Base-by-base conservation (phyloP, 2,329 filamentous ascomycete species). In the Ascochyta rabiei region DNA sequence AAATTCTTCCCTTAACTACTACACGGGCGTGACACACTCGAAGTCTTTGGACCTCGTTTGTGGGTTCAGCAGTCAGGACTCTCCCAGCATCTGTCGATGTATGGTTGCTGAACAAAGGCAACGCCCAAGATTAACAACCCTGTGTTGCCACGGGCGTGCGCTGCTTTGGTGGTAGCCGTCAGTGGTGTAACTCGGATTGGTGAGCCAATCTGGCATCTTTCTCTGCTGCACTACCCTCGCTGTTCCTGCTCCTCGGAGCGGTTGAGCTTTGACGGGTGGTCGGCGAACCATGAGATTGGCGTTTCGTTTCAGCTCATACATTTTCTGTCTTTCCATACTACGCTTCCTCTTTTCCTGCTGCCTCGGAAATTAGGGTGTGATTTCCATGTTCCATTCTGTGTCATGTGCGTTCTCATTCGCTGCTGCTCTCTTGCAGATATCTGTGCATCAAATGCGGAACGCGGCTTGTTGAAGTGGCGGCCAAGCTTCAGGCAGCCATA, bases 81-180 rank as follows among this genome's bases (percentile, higher is more conserved):
- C 43, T 56, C 56, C 60, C 53, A 52, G 18, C 60, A 62, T 63
- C 60, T 59, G 44, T 44, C 21, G 67, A 61, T 67, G 60, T 35
- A 65, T 71, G 62, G 62, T 63, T 71, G 63, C 56, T 72, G 67
- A 53, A 63, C 70, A 74, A 74, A 74, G 71, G 71, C 71, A 68
- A 59, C 60, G 60, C 67, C 70, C 71, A 23, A 74, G 53, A 74
- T 49, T 23, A 67, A 71, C 46, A 55, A 56, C 40, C 48, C 47
- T 41, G 18, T 45, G 48, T 47, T 35, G 56, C 24, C 34, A 30
- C 19, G 38, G 52, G 28, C 16, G 24, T 47, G 31, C 38, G 56
- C 55, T 52, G 63, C 61, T 57, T 45, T 49, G 59, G 47, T 59
- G 28, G 59, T 53, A 59, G 45, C 28, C 13, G 10, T 41, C 40